Percentiles rank a stretch among this genome's conserved stretches.
These are phyloP conservation scores for Coffea canephora DNA, from an alignment of 257 asterid species.

Conservation along the genomic window DNA sequence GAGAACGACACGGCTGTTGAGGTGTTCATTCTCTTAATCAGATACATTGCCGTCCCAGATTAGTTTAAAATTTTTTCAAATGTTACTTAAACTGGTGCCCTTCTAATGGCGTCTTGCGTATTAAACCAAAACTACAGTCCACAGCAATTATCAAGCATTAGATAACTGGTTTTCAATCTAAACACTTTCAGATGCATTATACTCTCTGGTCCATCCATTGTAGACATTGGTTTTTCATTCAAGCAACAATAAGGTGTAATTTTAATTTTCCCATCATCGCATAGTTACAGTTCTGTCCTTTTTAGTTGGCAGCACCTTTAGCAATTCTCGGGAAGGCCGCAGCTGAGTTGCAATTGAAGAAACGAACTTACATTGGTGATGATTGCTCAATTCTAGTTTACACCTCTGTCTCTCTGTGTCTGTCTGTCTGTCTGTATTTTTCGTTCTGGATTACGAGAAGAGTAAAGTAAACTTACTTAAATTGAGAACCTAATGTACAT, in stretches of 20 bases:
- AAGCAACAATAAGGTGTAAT: background rate
- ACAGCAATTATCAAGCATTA: background rate
- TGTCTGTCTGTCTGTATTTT: background rate
- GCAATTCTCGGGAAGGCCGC: constrained; percentile 78
- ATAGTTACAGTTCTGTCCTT: constrained; percentile 10
- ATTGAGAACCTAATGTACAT: constrained; percentile 3
- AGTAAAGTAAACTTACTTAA: background rate
- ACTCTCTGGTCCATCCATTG: background rate
- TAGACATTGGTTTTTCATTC: background rate
- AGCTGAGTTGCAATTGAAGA: constrained; percentile 69
- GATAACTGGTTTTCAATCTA: background rate
- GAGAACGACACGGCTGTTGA: no score
- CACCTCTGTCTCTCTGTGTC: background rate
- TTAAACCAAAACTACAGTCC: background rate
- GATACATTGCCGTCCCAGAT: no score
- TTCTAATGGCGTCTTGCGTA: no score
- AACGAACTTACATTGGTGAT: constrained; percentile 82
- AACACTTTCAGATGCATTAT: background rate
- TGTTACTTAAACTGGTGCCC: no score
- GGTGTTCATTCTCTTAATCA: no score
- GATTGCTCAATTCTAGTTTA: background rate
- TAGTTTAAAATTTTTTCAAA: no score
- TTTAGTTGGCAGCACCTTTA: constrained; percentile 77
- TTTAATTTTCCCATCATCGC: background rate
- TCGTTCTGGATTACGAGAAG: no score